Base-by-base conservation (phyloP, 202 grass and related monocot species). In the Setaria italica region DNA sequence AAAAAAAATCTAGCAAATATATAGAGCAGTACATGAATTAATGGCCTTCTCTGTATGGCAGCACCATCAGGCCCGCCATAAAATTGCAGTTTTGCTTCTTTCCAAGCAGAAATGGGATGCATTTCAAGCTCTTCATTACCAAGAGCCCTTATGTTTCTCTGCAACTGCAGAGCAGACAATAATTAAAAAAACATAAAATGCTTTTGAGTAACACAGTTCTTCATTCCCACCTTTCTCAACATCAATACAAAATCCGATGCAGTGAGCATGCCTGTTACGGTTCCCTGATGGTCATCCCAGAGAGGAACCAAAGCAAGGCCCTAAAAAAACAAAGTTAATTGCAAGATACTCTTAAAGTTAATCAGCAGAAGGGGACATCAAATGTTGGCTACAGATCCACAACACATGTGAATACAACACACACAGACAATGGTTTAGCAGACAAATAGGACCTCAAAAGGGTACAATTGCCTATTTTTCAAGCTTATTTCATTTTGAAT, bases 221-320 rank as follows among this genome's bases (percentile, higher is more conserved):
- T 78, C 29, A 62, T 67, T 51, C 82, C 79, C 32, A 93, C 91
- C 88, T 93, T 85, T 90, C 91, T 90, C 62, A 93, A 64, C 62
- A 93, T 93, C 64, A 90, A 72, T 80, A 93, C 88, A 87, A 93
- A 93, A 88, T 93, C 91, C 29, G 85, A 93, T 9, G 88, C 88
- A 49, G 88, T 93, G 72, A 93, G 88, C 91, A 93, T 93, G 68
- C 85, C 88, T 76, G 88, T 83, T 75, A 93, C 57, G 48, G 48
- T 93, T 80, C 56, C 73, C 11, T 85, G 69, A 33, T 81, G 48
- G 39, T 93, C 91, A 86, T 93, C 91, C 91, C 91, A 93, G 66
- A 93, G 88, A 83, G 91, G 91, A 78, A 80, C 85, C 74, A 93
- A 82, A 83, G 91, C 48, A 74, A 93, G 85, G 68, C 85, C 91